Conservation (phyloP, 305 asterid genomes). For the Fraxinus sp. region DNA sequence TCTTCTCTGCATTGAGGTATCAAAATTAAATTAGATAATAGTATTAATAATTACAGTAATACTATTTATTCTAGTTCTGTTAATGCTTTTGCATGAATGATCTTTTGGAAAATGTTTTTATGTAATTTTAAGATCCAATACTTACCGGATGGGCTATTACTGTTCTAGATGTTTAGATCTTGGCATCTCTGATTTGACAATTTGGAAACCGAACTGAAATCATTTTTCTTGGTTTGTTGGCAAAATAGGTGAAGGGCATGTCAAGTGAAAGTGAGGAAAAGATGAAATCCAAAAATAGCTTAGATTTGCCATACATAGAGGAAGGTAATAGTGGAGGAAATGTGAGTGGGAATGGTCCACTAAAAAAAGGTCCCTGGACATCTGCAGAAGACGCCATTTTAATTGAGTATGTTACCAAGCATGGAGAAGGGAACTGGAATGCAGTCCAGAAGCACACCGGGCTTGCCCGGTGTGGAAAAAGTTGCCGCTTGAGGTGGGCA, state of each 20-base stretch:
- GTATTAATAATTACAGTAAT: neutral
- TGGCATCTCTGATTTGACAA: neutral
- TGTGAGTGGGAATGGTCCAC: slow-evolving; percentile 42
- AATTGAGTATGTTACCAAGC: slow-evolving; percentile 60
- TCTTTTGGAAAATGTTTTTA: neutral
- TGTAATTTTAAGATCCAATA: neutral
- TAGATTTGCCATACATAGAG: slow-evolving; percentile 49
- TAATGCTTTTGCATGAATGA: slow-evolving; percentile 1
- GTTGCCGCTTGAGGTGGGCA: slow-evolving; percentile 87
- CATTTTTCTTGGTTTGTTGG: slow-evolving; percentile 1
- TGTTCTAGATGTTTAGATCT: neutral
- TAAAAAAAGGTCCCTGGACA: slow-evolving; percentile 87
- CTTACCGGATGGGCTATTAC: slow-evolving; percentile 2
- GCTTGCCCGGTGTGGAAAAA: slow-evolving; percentile 83
- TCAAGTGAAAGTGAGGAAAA: slow-evolving; percentile 56
- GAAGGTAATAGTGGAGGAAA: slow-evolving; percentile 56
- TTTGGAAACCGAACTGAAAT: neutral
- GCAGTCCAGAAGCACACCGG: slow-evolving; percentile 74
- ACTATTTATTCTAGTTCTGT: slow-evolving; percentile 9
- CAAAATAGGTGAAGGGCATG: slow-evolving; percentile 48
- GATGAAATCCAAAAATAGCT: slow-evolving; percentile 38
- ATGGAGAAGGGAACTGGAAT: slow-evolving; percentile 86
- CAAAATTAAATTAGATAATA: neutral
- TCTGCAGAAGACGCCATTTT: slow-evolving; percentile 72
- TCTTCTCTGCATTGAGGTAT: slow-evolving; percentile 26